Evolutionary conservation across 495 filamentous ascomycete genomes (phyloP).

Genomic region (Penicillium chermesinum): DNA sequence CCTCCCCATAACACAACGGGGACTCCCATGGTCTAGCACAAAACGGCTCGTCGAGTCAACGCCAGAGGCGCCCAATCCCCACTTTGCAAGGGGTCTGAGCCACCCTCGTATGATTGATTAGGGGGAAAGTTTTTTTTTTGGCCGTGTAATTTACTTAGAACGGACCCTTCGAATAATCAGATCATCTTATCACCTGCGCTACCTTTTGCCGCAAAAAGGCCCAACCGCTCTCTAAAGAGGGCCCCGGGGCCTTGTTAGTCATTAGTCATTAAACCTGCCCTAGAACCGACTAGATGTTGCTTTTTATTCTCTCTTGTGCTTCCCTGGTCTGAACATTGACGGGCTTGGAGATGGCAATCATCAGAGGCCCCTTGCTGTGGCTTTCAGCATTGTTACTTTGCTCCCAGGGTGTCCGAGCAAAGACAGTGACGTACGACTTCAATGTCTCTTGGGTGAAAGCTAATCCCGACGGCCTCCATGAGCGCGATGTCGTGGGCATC

Average conservation of each 20-base stretch:
- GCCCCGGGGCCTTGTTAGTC: neutral
- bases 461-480: constrained; percentile 68
- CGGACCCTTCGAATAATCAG: no score
- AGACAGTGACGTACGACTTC: constrained; percentile 70
- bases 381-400: constrained; percentile 9
- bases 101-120: constrained; percentile 2
- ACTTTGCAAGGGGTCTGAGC: constrained; percentile 4
- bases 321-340: neutral
- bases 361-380: constrained; percentile 6
- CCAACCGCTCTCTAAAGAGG: neutral
- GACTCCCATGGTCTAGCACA: no score
- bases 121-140: neutral
- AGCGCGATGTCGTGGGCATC: constrained; percentile 69
- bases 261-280: neutral
- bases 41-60: no score
- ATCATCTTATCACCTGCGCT: no score
- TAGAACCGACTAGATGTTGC: neutral
- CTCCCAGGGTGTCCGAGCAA: constrained; percentile 35
- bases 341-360: constrained; percentile 11
- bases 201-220: neutral
- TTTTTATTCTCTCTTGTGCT: neutral
- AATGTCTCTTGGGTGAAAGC: constrained; percentile 74
- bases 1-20: no score
- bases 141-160: no score
- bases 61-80: constrained; percentile 1